These are phyloP conservation scores for Berberis vulgaris DNA, from an alignment of 164 flowering plant species.

Conservation along the genomic window DNA sequence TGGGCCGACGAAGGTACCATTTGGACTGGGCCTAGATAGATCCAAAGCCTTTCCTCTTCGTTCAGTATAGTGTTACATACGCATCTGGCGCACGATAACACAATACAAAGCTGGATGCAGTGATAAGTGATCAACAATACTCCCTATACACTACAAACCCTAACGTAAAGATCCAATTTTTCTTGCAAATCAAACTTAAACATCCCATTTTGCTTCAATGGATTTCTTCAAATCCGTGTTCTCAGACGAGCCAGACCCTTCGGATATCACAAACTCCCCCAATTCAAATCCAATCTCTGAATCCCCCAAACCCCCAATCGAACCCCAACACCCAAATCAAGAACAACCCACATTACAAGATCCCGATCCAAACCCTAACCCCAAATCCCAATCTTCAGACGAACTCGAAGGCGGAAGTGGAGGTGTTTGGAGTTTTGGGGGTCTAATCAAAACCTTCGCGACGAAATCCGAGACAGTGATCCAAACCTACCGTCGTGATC, in stretches of 20 bases:
- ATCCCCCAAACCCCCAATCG: background rate
- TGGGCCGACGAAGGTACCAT: too few relatives aligned
- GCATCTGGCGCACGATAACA: too few relatives aligned
- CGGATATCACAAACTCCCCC: background rate
- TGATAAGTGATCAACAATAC: too few relatives aligned
- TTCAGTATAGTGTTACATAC: too few relatives aligned
- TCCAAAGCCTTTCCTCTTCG: too few relatives aligned
- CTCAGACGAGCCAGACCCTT: conserved; percentile 37
- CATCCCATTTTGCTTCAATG: conserved; percentile 25
- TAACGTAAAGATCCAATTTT: too few relatives aligned
- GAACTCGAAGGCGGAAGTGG: background rate
- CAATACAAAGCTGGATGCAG: too few relatives aligned
- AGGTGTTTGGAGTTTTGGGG: conserved; percentile 50
- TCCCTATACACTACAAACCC: too few relatives aligned
- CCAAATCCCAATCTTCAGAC: conserved; percentile 12
- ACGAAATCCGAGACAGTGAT: conserved; percentile 63
- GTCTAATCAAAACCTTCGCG: conserved; percentile 49
- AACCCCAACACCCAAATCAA: background rate
- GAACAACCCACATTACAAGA: background rate
- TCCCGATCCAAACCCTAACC: conserved; percentile 4
- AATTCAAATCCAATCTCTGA: conserved; percentile 2
- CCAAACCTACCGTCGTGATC: conserved; percentile 58
- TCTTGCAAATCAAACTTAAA: too few relatives aligned
- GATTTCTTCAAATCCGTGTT: conserved; percentile 79
- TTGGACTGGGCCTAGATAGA: too few relatives aligned